A percentile compares a stretch with the other conserved stretches of the same genome.
Conservation (phyloP, 768 basidiomycete genomes). For the Tricholomella constricta region DNA sequence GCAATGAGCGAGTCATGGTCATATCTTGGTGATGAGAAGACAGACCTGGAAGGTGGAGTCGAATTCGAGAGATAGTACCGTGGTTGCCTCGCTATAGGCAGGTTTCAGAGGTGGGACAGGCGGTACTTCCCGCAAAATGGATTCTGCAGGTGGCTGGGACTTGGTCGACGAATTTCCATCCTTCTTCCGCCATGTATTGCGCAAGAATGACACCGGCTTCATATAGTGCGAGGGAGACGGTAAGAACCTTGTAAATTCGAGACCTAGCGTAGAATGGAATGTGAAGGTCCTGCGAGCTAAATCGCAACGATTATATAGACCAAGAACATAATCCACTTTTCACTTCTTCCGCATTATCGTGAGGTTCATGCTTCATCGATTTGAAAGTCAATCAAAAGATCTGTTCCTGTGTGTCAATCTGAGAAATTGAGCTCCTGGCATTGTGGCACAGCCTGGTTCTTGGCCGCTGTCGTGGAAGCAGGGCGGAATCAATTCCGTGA, state of each 20-base stretch:
- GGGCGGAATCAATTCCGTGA: not conserved
- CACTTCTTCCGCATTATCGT: constrained; percentile 22
- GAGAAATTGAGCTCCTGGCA: constrained; percentile 10
- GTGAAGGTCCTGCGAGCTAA: not conserved
- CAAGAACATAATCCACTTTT: constrained; percentile 5
- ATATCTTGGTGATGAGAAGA: not conserved
- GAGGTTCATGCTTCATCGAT: constrained; percentile 24
- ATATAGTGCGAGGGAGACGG: constrained; percentile 22
- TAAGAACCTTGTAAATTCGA: constrained; percentile 2
- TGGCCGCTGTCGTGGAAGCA: constrained; percentile 6
- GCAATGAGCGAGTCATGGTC: not conserved
- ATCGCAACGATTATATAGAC: constrained; percentile 3
- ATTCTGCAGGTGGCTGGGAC: not conserved
- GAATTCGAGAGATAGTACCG: constrained; percentile 6
- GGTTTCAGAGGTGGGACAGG: constrained; percentile 6
- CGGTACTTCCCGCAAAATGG: not conserved
- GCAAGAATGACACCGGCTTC: constrained; percentile 43
- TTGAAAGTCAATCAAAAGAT: constrained; percentile 30
- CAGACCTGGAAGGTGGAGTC: constrained; percentile 6
- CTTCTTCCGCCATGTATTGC: constrained; percentile 41
- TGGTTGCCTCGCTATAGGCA: not conserved
- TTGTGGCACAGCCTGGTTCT: constrained; percentile 9
- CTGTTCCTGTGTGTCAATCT: constrained; percentile 33
- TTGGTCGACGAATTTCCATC: constrained; percentile 25
- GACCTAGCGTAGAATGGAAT: constrained; percentile 4